A percentile compares a stretch with the other conserved stretches of the same genome.
phyloP scores from a whole-genome alignment of 2,329 filamentous ascomycete species.

The Epichloe amarillans region DNA sequence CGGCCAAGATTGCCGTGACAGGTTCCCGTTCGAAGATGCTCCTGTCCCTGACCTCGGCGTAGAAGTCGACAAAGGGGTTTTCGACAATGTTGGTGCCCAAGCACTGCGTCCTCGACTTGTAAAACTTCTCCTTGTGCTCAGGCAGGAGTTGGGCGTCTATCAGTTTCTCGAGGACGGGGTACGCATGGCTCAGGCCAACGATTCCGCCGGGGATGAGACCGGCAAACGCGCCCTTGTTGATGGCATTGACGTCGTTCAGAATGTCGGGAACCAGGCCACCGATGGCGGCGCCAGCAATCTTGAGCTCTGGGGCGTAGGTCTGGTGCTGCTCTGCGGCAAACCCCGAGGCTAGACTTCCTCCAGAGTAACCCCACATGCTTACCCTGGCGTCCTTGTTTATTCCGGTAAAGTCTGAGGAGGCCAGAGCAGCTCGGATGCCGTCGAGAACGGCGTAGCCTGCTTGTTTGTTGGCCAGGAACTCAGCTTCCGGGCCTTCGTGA shows the following conservation, averaged over 20 bases:
- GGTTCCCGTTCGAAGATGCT: background rate
- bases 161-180: slow-evolving; percentile 5
- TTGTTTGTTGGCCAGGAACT: slow-evolving; percentile 27
- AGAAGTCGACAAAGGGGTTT: background rate
- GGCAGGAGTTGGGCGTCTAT: slow-evolving; percentile 10
- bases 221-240: slow-evolving; percentile 8
- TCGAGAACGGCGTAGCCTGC: slow-evolving; percentile 30
- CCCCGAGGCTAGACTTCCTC: slow-evolving; percentile 7
- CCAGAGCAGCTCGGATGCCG: slow-evolving; percentile 26
- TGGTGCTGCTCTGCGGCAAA: slow-evolving; percentile 6
- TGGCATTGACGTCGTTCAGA: slow-evolving; percentile 1
- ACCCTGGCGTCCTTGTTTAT: slow-evolving; percentile 19
- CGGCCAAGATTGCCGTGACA: background rate
- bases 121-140: slow-evolving; percentile 1
- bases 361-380: slow-evolving; percentile 29
- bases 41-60: background rate
- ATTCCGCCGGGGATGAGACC: slow-evolving; percentile 13
- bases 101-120: background rate
- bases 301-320: slow-evolving; percentile 11
- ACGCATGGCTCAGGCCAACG: slow-evolving; percentile 10
- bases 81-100: background rate
- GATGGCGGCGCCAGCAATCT: slow-evolving; percentile 9
- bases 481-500: slow-evolving; percentile 28
- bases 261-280: slow-evolving; percentile 12
- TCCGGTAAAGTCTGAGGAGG: slow-evolving; percentile 13